Evolutionary conservation across 345 rosid species (phyloP), one percentile per base, ranked within the genome.

Genomic region (Camelina sativa): DNA sequence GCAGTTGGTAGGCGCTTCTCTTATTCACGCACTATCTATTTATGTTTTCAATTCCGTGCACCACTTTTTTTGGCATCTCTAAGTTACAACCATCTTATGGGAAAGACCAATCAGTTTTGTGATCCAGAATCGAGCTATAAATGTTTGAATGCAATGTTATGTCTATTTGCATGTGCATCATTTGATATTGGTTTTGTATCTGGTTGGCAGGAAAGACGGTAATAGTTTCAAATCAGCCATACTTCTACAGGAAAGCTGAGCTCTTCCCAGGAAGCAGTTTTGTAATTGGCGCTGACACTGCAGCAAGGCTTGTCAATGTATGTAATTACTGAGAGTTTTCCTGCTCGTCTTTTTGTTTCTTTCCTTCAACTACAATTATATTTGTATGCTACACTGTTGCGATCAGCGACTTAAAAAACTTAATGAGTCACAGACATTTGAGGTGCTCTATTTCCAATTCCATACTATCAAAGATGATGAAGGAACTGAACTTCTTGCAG

Each of bases 261-360:
- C 85, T 95, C 67, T 95, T 95, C 69, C 97, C 97, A 2, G 97
- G 97, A 69, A 95, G 99, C 80, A 85, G 91, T 62, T 92, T 95
- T 76, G 97, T 92, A 22, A 89, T 92, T 73, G 97, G 99, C 44
- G 97, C 86, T 22, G 99, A 95, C 76, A 95, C 99, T 34, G 92
- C 83, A 56, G 92, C 83, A 56, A 90, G 99, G 82, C 93, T 95
- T 67, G 87, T 87, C 44, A 76, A 90, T 84, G 97, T 92, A 84
- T 37, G 91, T 62, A 62, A 53, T 44, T 41, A 61, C 40, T 30
- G 7, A 59, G 16, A 30, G 8, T 20, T 19, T 59, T 65, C 17
- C 69, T 22, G 44, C 37, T 59, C 32, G 28, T 32, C 34, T 43
- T 38, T 56, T 62, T 22, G 35, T 62, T 61, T 28, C 8, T 41